Evolutionary conservation across 345 rosid species (phyloP), one percentile per base, ranked within the genome.

Genomic region (Eutrema japonicum): DNA sequence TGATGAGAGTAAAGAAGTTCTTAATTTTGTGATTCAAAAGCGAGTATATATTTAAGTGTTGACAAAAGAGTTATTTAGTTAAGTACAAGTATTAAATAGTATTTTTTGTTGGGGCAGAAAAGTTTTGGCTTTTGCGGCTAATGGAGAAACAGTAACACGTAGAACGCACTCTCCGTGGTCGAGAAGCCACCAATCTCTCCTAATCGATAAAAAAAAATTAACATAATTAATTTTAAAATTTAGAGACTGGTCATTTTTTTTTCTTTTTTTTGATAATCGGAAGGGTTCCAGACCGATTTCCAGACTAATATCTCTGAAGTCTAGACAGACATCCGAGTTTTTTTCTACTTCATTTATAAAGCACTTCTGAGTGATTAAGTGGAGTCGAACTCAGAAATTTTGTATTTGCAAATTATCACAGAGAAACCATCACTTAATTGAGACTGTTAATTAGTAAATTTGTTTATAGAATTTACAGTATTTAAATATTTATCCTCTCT

Each of bases 81-180:
- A 13, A 32, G 27, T 18, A 18, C 22, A 33, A 65, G 36, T 32
- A 56, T 11, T 10, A 66, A 26, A 58, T 13, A 14, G 13, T 13
- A 40, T 26, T 42, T 0, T 0, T 33, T 4, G 22, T 18, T 26
- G 40, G 1, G 64, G 11, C 66, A 76, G 29, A 69, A 76, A 69
- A 57, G 51, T 38, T 64, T 49, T 64, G 80, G 77, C 80, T 72
- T 71, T 77, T 52, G 45, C 69, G 69, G 73, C 77, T 77, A 60
- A 40, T 72, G 77, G 70, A 67, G 80, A 58, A 42, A 80, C 74
- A 64, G 64, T 41, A 63, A 56, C 72, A 72, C 77, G 80, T 62
- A 72, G 63, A 71, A 50, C 78, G 83, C 83, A 80, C 80, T 71
- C 77, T 57, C 8, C 62, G 68, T 76, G 46, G 77, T 40, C 60